These are phyloP conservation scores for Botrytis paeoniae DNA, from an alignment of 2,329 filamentous ascomycete genomes.

Conservation along the genomic window DNA sequence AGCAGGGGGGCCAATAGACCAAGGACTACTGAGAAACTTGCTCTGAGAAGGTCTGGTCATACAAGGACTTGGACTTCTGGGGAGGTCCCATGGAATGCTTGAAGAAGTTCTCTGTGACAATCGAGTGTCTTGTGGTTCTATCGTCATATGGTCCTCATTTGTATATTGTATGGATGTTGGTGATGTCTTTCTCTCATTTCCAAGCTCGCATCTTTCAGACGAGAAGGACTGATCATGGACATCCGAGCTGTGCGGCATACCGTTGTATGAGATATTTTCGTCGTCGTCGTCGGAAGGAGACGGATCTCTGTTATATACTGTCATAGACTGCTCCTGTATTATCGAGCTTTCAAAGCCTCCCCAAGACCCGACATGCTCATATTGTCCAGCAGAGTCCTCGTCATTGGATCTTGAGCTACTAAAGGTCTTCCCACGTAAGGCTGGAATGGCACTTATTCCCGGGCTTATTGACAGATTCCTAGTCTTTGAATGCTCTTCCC, in stretches of 20 bases:
- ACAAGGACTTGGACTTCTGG: not conserved
- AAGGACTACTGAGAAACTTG: not conserved
- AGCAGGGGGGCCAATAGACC: too few relatives aligned
- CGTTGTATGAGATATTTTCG: not conserved
- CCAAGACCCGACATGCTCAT: not conserved
- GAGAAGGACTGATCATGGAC: not conserved
- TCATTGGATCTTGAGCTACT: not conserved
- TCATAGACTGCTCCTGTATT: not conserved
- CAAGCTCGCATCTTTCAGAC: not conserved
- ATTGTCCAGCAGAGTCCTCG: not conserved
- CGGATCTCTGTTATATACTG: not conserved
- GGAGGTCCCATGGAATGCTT: constrained; percentile 12
- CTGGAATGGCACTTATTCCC: constrained; percentile 27
- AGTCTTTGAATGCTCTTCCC: not conserved
- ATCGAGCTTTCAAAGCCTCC: not conserved
- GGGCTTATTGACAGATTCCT: constrained; percentile 27
- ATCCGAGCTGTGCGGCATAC: not conserved
- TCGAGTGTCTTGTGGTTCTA: not conserved
- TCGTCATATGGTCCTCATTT: not conserved
- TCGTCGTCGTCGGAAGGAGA: not conserved
- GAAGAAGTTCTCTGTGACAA: constrained; percentile 2
- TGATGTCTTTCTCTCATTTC: not conserved
- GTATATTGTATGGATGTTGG: not conserved
- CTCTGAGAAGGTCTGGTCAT: not conserved
- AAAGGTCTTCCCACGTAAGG: not conserved